Percentiles rank a stretch among this genome's conserved stretches.
phyloP scores from a whole-genome alignment of 768 basidiomycete species.

The Paxillus ammoniavirescens region DNA sequence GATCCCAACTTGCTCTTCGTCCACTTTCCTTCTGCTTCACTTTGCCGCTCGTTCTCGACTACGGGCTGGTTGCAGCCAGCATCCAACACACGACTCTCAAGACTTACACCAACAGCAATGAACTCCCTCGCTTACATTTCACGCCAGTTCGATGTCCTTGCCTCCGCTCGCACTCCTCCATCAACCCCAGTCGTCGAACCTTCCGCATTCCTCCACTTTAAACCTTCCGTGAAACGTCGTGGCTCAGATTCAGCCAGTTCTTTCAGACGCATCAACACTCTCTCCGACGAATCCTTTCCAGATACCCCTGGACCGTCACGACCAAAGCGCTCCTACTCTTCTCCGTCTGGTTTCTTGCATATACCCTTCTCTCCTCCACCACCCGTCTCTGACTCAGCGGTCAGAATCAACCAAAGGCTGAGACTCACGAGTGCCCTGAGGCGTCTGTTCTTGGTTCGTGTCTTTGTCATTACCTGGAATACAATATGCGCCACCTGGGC shows the following conservation, averaged over 20 bases:
- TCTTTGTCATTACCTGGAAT: slow-evolving; percentile 69
- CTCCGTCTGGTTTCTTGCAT: slow-evolving; percentile 50
- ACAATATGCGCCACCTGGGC: slow-evolving; percentile 61
- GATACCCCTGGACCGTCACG: slow-evolving; percentile 23
- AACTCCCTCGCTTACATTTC: slow-evolving; percentile 82
- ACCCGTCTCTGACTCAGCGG: slow-evolving; percentile 29
- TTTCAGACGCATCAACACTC: slow-evolving; percentile 52
- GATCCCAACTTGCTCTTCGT: not conserved
- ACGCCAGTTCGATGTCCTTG: slow-evolving; percentile 77
- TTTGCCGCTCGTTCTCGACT: not conserved
- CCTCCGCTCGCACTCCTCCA: slow-evolving; percentile 57
- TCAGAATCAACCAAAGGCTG: slow-evolving; percentile 38
- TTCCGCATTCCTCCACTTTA: slow-evolving; percentile 27
- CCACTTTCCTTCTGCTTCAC: not conserved
- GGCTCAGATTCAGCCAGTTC: slow-evolving; percentile 26
- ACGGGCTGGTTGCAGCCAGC: slow-evolving; percentile 4
- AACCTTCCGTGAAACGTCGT: slow-evolving; percentile 22
- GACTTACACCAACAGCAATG: slow-evolving; percentile 39
- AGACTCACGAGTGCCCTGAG: slow-evolving; percentile 43
- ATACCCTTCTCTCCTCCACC: slow-evolving; percentile 35
- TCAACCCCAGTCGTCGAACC: slow-evolving; percentile 49
- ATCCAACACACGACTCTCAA: not conserved
- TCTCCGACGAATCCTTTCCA: slow-evolving; percentile 54
- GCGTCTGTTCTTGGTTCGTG: slow-evolving; percentile 69
- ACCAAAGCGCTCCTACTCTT: slow-evolving; percentile 62